Evolutionary conservation across 179 eudicot genomes (phyloP).

Genomic region (Kewa caespitosa): DNA sequence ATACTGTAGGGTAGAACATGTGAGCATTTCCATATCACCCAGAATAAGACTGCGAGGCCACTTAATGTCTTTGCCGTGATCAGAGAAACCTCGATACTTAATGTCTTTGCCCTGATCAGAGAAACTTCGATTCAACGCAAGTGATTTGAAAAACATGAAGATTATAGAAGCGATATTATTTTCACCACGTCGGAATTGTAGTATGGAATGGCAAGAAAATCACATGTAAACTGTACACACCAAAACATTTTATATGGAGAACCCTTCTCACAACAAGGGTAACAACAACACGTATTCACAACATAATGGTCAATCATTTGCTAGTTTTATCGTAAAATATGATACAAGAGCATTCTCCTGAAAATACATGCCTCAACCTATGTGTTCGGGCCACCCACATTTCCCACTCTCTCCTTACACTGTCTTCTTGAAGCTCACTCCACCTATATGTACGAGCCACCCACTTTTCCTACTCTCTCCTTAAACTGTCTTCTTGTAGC

Average conservation of each 20-base stretch:
- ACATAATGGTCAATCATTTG: not conserved
- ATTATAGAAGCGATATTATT: not conserved
- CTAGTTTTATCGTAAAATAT: not conserved
- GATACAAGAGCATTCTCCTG: not conserved
- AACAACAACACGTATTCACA: too few species aligned
- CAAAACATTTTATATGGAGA: not conserved
- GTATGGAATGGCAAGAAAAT: not conserved
- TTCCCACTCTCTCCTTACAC: not conserved
- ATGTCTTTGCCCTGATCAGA: slow-evolving; percentile 21
- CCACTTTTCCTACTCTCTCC: not conserved
- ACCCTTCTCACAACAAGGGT: not conserved
- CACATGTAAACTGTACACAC: not conserved
- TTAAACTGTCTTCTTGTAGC: not conserved
- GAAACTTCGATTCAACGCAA: slow-evolving; percentile 17
- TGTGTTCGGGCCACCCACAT: not conserved
- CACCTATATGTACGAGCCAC: not conserved
- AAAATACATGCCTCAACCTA: not conserved
- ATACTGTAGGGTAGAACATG: slow-evolving; percentile 43
- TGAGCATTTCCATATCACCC: slow-evolving; percentile 65
- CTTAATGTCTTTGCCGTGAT: slow-evolving; percentile 23
- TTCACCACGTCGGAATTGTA: not conserved
- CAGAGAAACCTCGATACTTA: slow-evolving; percentile 28
- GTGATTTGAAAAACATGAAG: not conserved
- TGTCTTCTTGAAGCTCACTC: not conserved
- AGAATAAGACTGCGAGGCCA: slow-evolving; percentile 30